Evolutionary conservation across 2,329 filamentous ascomycete species (phyloP), one percentile per base, ranked within the genome.

Genomic region (Fusarium nematophilum): DNA sequence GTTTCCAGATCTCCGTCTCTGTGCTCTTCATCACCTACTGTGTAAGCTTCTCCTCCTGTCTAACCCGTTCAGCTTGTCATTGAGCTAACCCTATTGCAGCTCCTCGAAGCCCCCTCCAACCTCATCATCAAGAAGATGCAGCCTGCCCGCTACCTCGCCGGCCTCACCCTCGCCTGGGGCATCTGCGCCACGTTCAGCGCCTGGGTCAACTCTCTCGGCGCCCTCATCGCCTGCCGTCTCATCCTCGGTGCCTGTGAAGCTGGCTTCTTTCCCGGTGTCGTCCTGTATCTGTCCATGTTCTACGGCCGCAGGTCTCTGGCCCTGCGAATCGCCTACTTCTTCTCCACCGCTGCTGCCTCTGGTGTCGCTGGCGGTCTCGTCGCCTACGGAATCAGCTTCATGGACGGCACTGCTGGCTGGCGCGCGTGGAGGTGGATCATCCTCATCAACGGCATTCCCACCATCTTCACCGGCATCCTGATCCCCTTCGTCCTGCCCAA

Each of bases 341-440:
- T 89, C 68, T 80, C 83, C 9, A 80, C 79, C 3, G 81, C 86
- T 2, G 86, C 87, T 0, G 72, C 88, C 2, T 85, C 87, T 0
- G 88, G 88, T 6, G 86, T 86, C 1, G 87, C 80, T 44, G 87
- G 87, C 17, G 88, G 88, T 1, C 77, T 90, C 0, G 78, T 90
- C 1, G 88, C 87, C 0, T 89, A 87, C 48, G 86, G 78, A 0
- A 87, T 90, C 55, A 84, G 85, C 0, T 83, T 83, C 65, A 86
- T 90, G 79, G 81, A 89, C 52, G 86, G 86, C 1, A 68, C 83
- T 9, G 74, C 76, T 0, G 86, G 86, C 2, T 78, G 82, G 55
- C 72, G 77, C n/a, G 87, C 84, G 1, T 90, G 88, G 88, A 75
- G 87, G 40, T 90, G 87, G 87, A 86, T 89, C 56, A 78, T 90